A percentile compares a stretch with the other conserved stretches of the same genome.
These are phyloP conservation scores for Paraconiothyrium sp. DNA, from an alignment of 2,329 filamentous ascomycete genomes.

Conservation along the genomic window DNA sequence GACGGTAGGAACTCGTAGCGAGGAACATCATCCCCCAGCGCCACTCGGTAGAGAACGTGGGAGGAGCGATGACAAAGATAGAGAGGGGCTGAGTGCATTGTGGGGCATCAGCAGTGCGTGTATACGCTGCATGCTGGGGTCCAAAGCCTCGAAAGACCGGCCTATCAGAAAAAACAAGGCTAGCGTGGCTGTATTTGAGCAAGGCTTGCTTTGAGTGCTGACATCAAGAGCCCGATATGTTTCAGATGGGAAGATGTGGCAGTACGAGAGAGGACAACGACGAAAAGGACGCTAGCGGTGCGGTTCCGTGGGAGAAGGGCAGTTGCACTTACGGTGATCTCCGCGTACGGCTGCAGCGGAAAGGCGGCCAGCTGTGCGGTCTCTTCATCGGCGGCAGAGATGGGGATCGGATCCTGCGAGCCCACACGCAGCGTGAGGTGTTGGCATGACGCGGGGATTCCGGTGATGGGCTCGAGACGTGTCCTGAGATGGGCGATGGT, in stretches of 20 bases:
- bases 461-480: constrained; percentile 92
- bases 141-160: constrained; percentile 21
- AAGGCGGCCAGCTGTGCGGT: constrained; percentile 70
- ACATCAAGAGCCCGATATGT: constrained; percentile 23
- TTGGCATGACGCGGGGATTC: constrained; percentile 83
- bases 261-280: constrained; percentile 38
- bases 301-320: constrained; percentile 19
- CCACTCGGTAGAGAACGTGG: constrained; percentile 13
- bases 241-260: constrained; percentile 39
- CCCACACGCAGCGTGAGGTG: constrained; percentile 75
- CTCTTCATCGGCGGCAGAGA: constrained; percentile 79
- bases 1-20: constrained; percentile 19
- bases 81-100: constrained; percentile 30
- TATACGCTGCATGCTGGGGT: constrained; percentile 21
- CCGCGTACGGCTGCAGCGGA: constrained; percentile 76
- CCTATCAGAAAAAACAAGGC: constrained; percentile 17
- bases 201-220: constrained; percentile 8
- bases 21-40: constrained; percentile 9
- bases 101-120: constrained; percentile 34
- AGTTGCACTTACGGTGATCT: constrained; percentile 75
- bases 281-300: constrained; percentile 26
- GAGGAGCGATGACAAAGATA: constrained; percentile 26
- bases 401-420: constrained; percentile 68
- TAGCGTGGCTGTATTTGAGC: constrained; percentile 16
- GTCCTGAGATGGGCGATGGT: constrained; percentile 82